These are phyloP conservation scores for Verticillium albo-atrum DNA, from an alignment of 2,329 filamentous ascomycete genomes.

Conservation along the genomic window DNA sequence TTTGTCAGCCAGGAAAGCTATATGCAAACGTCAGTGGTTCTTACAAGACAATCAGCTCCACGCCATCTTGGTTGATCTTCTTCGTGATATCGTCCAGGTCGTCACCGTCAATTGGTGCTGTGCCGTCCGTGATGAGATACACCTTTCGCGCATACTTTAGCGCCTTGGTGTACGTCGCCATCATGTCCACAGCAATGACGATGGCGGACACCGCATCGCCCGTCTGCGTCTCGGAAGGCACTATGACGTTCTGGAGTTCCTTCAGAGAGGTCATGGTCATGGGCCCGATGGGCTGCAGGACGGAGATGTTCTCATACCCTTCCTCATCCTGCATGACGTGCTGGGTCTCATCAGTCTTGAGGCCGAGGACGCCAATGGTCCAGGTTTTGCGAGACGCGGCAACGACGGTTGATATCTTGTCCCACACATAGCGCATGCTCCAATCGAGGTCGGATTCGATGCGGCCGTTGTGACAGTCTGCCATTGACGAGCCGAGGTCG, in stretches of 20 bases:
- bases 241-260: constrained; percentile 57
- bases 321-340: constrained; percentile 61
- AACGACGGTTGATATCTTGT: constrained; percentile 71
- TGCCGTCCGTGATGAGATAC: constrained; percentile 79
- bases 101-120: constrained; percentile 66
- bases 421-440: constrained; percentile 90
- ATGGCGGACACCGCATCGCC: constrained; percentile 89
- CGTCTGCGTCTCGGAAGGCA: constrained; percentile 59
- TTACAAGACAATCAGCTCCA: constrained; percentile 75
- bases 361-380: constrained; percentile 73
- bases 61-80: constrained; percentile 71
- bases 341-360: constrained; percentile 73
- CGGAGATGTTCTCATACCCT: constrained; percentile 75
- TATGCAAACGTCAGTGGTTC: constrained; percentile 25
- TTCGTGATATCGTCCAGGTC: constrained; percentile 64
- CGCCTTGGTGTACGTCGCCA: constrained; percentile 71
- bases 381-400: constrained; percentile 63
- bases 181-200: constrained; percentile 83
- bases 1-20: constrained; percentile 2
- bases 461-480: constrained; percentile 64
- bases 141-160: constrained; percentile 79
- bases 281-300: constrained; percentile 64
- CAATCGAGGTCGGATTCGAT: constrained; percentile 80
- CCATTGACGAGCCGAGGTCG: constrained; percentile 86
- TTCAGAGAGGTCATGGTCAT: constrained; percentile 66